Conservation (phyloP, 345 rosid genomes). For the Euclidium syriacum region DNA sequence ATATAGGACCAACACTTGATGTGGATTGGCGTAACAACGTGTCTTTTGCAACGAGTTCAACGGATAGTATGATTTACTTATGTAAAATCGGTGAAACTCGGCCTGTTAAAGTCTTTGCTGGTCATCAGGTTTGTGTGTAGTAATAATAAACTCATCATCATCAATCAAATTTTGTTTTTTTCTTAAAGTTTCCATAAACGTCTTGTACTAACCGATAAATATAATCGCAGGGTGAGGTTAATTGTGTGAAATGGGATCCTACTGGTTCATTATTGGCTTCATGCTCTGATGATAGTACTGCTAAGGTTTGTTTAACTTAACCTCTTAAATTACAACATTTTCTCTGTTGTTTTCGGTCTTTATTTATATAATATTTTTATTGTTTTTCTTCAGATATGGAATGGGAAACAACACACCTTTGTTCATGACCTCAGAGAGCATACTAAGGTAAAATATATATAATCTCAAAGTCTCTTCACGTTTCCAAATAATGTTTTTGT, state of each 20-base stretch:
- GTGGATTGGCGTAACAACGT: slow-evolving; percentile 98
- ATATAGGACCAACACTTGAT: slow-evolving; percentile 91
- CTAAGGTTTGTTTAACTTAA: slow-evolving; percentile 53
- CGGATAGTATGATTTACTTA: slow-evolving; percentile 86
- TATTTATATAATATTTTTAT: neutral
- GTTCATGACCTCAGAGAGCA: slow-evolving; percentile 88
- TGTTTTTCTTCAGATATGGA: slow-evolving; percentile 68
- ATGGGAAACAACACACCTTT: slow-evolving; percentile 63
- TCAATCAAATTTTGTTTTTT: no score
- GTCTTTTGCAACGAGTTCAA: slow-evolving; percentile 97
- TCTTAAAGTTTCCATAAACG: no score
- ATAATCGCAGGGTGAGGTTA: slow-evolving; percentile 90
- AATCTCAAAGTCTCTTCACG: neutral
- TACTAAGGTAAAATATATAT: slow-evolving; percentile 44
- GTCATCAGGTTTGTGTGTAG: slow-evolving; percentile 94
- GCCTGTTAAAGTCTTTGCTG: slow-evolving; percentile 74
- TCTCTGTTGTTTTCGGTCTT: neutral
- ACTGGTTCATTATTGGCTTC: slow-evolving; percentile 89
- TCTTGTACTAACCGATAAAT: no score
- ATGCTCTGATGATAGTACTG: slow-evolving; percentile 95
- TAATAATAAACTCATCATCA: no score
- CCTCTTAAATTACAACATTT: neutral
- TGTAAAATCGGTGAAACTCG: slow-evolving; percentile 88
- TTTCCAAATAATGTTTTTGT: neutral
- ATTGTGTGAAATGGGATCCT: slow-evolving; percentile 99